Evolutionary conservation across 805 yeast species (phyloP), one percentile per base, ranked within the genome.

Genomic region (Grigorovia yakushimaensis): DNA sequence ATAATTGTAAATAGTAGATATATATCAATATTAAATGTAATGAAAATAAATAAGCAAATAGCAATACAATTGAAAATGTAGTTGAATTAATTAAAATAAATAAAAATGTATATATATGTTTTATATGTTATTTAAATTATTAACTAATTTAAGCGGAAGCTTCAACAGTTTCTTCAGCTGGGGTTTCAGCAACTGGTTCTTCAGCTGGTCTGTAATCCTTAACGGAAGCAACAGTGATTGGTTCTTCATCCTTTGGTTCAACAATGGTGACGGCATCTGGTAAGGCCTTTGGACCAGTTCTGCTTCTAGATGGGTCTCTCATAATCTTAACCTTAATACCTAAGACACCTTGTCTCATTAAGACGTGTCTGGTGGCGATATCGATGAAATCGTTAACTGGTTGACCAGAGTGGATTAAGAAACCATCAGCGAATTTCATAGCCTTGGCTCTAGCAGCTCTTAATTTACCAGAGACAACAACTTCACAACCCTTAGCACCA

Each of bases 351-450:
- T 93, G 98, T 82, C 98, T 89, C 81, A 93, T 84, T 73, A 93
- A 81, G 67, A 91, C 98, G 91, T 93, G 98, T 79, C 98, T 89
- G 73, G 95, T 89, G 66, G 98, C 98, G 71, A 82, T 77, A 77
- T 93, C 98, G 71, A 93, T 93, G 84, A 93, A 93, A 73, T 93
- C 98, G 65, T 79, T 82, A 74, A 91, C 93, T 78, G 98, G 98
- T 81, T 93, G 98, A 87, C 98, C 98, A 69, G 97, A 88, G 93
- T 93, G 98, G 82, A 93, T 93, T 93, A 93, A 87, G 96, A 93
- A 93, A 82, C 98, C 98, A 73, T 91, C 98, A 72, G 93, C 84
- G 84, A 91, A 93, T 79, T 93, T 93, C 95, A 93, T 95, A 69
- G 97, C 83, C 86, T 93, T 93, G 69, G 98, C 98, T 82, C 98